Percentiles rank a stretch among this genome's conserved stretches.
Conservation (phyloP, 768 basidiomycete species). For the Tephrocybe sp. region DNA sequence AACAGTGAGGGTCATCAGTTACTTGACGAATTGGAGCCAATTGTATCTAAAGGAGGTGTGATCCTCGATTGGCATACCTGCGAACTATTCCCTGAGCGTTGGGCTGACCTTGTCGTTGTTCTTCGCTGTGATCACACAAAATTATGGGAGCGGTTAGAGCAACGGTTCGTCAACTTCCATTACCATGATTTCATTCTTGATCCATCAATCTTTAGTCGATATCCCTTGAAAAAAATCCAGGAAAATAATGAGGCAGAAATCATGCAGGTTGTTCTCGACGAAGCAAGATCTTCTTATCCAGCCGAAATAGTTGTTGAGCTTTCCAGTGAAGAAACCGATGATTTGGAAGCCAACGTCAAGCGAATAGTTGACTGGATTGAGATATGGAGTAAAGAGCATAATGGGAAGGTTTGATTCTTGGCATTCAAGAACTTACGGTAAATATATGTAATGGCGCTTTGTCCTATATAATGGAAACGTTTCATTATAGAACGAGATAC, state of each 20-base stretch:
- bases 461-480: not conserved
- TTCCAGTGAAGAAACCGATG: slow-evolving; percentile 70
- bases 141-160: slow-evolving; percentile 90
- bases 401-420: slow-evolving; percentile 7
- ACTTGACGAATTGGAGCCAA: slow-evolving; percentile 82
- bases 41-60: slow-evolving; percentile 68
- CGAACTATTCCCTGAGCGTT: slow-evolving; percentile 92
- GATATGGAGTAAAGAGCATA: slow-evolving; percentile 58
- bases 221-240: slow-evolving; percentile 90
- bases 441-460: no score
- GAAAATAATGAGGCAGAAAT: slow-evolving; percentile 99
- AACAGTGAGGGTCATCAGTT: slow-evolving; percentile 48
- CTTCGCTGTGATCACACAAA: slow-evolving; percentile 84
- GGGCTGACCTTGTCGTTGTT: slow-evolving; percentile 95
- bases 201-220: slow-evolving; percentile 54
- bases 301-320: slow-evolving; percentile 87
- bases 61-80: slow-evolving; percentile 96
- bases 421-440: slow-evolving; percentile 1
- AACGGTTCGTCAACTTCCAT: slow-evolving; percentile 54
- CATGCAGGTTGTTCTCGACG: slow-evolving; percentile 89
- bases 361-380: slow-evolving; percentile 89
- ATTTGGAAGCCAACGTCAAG: slow-evolving; percentile 85
- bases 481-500: no score
- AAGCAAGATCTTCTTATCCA: slow-evolving; percentile 85
- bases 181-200: slow-evolving; percentile 1